phyloP scores from a whole-genome alignment of 2,329 filamentous ascomycete genomes.

The Calonectria multiphialidica region DNA sequence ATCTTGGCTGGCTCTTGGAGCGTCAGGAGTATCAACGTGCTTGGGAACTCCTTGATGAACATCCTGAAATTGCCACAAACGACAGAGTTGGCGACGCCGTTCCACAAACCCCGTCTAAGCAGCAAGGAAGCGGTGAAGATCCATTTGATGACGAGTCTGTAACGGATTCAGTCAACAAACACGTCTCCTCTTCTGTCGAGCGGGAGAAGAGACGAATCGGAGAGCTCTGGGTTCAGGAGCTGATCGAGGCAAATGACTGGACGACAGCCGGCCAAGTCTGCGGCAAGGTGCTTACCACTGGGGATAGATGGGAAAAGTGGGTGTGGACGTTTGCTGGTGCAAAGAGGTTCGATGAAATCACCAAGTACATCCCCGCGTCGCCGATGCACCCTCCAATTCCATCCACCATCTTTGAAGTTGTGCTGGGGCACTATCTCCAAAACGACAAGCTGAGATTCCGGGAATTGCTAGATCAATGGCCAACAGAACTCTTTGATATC shows the following conservation, averaged over 20 bases:
- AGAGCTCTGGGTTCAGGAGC: conserved; percentile 91
- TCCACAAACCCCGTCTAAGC: conserved; percentile 56
- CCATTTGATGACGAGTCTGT: conserved; percentile 78
- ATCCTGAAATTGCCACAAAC: conserved; percentile 77
- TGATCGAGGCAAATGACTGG: conserved; percentile 84
- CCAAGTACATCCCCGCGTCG: conserved; percentile 82
- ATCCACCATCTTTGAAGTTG: conserved; percentile 86
- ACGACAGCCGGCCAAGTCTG: conserved; percentile 81
- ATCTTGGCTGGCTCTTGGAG: conserved; percentile 86
- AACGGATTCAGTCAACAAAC: conserved; percentile 69
- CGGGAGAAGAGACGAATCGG: conserved; percentile 93
- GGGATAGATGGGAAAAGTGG: conserved; percentile 94
- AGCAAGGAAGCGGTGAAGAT: conserved; percentile 62
- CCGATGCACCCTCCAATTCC: conserved; percentile 84
- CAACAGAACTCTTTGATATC: conserved; percentile 85
- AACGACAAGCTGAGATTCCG: conserved; percentile 81
- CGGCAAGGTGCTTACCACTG: conserved; percentile 83
- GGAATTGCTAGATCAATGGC: conserved; percentile 85
- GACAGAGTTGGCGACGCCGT: conserved; percentile 55
- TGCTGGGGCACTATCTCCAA: conserved; percentile 90
- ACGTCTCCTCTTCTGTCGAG: conserved; percentile 75
- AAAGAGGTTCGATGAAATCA: conserved; percentile 90
- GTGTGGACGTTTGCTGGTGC: conserved; percentile 91
- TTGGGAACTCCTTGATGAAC: conserved; percentile 89
- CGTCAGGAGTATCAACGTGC: conserved; percentile 85